These are phyloP conservation scores for Arthroderma sp. DNA, from an alignment of 2,329 filamentous ascomycete genomes.

Conservation along the genomic window DNA sequence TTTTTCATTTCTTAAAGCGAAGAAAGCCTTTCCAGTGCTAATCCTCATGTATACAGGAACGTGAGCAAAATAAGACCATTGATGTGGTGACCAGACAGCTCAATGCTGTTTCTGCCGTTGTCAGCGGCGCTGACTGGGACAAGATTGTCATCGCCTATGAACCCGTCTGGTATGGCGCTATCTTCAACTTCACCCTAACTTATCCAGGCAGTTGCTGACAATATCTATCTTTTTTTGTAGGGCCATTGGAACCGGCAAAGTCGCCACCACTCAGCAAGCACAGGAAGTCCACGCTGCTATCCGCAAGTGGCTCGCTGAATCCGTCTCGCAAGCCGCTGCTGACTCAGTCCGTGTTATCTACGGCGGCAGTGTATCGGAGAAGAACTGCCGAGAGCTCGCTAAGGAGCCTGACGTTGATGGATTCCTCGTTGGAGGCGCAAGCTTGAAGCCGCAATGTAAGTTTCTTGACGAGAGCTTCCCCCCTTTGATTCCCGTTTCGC, in stretches of 20 bases:
- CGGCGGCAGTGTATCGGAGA: constrained; percentile 90
- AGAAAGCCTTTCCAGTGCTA: constrained; percentile 1
- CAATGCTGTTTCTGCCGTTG: constrained; percentile 58
- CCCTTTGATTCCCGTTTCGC: background rate
- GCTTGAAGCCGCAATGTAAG: constrained; percentile 90
- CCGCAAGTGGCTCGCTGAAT: constrained; percentile 66
- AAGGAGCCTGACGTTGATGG: constrained; percentile 94
- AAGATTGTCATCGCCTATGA: constrained; percentile 97
- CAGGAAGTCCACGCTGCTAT: constrained; percentile 91
- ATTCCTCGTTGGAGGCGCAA: constrained; percentile 92
- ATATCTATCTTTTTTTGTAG: constrained; percentile 18
- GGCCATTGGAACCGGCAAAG: constrained; percentile 81
- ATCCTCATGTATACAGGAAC: constrained; percentile 40
- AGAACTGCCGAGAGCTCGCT: constrained; percentile 89
- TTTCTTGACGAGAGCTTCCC: constrained; percentile 5
- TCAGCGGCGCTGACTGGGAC: constrained; percentile 64
- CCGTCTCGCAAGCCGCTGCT: constrained; percentile 62
- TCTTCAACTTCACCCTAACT: background rate
- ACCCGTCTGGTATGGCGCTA: constrained; percentile 68
- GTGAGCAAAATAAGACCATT: constrained; percentile 74
- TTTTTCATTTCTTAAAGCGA: background rate
- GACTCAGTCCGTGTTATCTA: constrained; percentile 91
- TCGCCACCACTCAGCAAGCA: constrained; percentile 75
- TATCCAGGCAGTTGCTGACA: background rate
- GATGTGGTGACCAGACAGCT: constrained; percentile 62